These are phyloP conservation scores for Zymoseptoria crescenta DNA, from an alignment of 2,329 filamentous ascomycete genomes.

Conservation along the genomic window DNA sequence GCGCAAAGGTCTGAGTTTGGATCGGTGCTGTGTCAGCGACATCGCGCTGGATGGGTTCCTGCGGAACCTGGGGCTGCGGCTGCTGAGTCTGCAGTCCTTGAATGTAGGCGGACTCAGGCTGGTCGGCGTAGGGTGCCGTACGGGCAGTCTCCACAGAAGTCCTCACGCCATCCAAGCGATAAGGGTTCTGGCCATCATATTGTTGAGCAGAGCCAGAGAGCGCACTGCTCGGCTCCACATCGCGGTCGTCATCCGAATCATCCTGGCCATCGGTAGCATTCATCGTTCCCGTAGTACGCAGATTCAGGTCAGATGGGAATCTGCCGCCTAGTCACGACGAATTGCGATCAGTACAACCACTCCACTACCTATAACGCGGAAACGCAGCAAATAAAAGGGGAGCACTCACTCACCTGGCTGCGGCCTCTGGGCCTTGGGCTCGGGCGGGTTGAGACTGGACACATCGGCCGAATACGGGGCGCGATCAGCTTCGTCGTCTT, in stretches of 20 bases:
- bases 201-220: conserved; percentile 16
- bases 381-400: conserved; percentile 23
- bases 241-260: conserved; percentile 52
- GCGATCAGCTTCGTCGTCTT: conserved; percentile 62
- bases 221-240: conserved; percentile 38
- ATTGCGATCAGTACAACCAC: conserved; percentile 1
- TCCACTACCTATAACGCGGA: conserved; percentile 4
- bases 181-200: conserved; percentile 24
- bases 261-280: conserved; percentile 65
- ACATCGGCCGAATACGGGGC: conserved; percentile 58
- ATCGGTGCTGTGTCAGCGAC: conserved; percentile 2
- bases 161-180: conserved; percentile 22
- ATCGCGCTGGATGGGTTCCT: not conserved
- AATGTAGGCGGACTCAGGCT: not conserved
- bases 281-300: conserved; percentile 53
- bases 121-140: not conserved
- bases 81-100: not conserved
- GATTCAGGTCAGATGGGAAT: conserved; percentile 90
- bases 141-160: conserved; percentile 3
- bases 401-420: conserved; percentile 64
- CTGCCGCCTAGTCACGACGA: conserved; percentile 45
- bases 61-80: not conserved
- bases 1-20: conserved; percentile 20
- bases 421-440: conserved; percentile 43
- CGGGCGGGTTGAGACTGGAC: conserved; percentile 32